Conservation (phyloP, 140 eudicot species). For the Erigeron philadelphicus region DNA sequence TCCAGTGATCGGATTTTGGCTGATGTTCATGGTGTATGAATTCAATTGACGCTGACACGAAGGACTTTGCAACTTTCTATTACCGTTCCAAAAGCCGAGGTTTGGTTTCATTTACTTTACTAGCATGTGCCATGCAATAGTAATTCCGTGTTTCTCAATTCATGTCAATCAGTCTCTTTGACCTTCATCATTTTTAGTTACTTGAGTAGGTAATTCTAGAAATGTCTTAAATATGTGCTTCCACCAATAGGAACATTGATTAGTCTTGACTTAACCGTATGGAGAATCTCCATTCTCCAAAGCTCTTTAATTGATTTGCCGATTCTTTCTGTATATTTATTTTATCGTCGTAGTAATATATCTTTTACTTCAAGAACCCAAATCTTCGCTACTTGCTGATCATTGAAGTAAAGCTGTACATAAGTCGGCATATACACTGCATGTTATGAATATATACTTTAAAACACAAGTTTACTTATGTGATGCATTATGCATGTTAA, state of each 20-base stretch:
- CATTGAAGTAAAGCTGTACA: conserved; percentile 21
- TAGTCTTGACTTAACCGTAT: background rate
- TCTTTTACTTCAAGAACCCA: background rate
- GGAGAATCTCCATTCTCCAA: background rate
- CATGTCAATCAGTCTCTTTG: conserved; percentile 33
- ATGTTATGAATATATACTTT: conserved; percentile 16
- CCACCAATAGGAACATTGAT: background rate
- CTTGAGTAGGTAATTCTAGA: conserved; percentile 25
- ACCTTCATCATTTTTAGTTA: conserved; percentile 4
- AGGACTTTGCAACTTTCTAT: background rate
- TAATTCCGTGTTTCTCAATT: conserved; percentile 10
- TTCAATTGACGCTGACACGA: background rate
- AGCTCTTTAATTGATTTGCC: background rate
- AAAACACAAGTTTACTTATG: conserved; percentile 22
- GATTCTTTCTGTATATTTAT: too few species aligned
- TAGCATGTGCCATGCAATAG: conserved; percentile 13
- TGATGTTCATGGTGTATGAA: conserved; percentile 24
- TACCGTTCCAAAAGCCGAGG: conserved; percentile 2
- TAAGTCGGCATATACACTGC: conserved; percentile 35
- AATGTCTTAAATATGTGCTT: conserved; percentile 15
- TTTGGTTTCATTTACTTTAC: conserved; percentile 5
- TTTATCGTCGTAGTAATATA: too few species aligned
- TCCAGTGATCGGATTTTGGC: conserved; percentile 8
- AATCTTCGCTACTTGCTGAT: conserved; percentile 9
- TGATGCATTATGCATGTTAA: conserved; percentile 19